Percentiles rank a stretch among this genome's conserved stretches.
Conservation (phyloP, 2,329 filamentous ascomycete genomes). For the Shiraia bambusicola region DNA sequence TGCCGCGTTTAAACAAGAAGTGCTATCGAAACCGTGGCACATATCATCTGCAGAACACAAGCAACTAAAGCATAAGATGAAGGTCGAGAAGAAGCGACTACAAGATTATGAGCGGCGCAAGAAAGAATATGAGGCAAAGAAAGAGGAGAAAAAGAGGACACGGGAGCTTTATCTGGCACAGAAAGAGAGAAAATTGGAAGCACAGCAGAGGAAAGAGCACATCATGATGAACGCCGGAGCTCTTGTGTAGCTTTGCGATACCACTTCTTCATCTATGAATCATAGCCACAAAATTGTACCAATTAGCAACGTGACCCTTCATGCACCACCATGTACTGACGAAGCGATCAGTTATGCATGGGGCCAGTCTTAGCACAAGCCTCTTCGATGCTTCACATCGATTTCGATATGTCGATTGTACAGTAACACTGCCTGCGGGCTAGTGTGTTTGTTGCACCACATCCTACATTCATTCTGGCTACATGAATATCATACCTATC, state of each 20-base stretch:
- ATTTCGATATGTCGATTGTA: not conserved
- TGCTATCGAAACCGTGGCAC: conserved; percentile 57
- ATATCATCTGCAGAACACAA: conserved; percentile 49
- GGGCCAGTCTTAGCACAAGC: conserved; percentile 6
- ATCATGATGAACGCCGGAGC: conserved; percentile 47
- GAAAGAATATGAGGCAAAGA: conserved; percentile 39
- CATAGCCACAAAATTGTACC: not conserved
- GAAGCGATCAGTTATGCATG: conserved; percentile 16
- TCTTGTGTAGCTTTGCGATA: conserved; percentile 24
- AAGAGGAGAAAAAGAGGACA: conserved; percentile 33
- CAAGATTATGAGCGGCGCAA: conserved; percentile 35
- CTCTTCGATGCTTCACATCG: conserved; percentile 1
- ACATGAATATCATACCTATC: too few species aligned
- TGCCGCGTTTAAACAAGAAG: conserved; percentile 51
- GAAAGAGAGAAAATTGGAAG: conserved; percentile 46
- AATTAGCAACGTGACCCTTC: not conserved
- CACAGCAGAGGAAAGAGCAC: conserved; percentile 46
- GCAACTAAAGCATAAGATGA: conserved; percentile 43
- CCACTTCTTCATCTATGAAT: not conserved
- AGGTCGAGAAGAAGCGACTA: conserved; percentile 45
- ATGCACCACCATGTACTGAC: not conserved
- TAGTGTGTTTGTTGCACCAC: too few species aligned
- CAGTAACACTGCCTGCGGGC: too few species aligned
- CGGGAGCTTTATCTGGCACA: conserved; percentile 32
- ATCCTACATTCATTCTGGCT: too few species aligned